Evolutionary conservation across 352 stramenopile species (phyloP).

Genomic region (Bremia lactucae): DNA sequence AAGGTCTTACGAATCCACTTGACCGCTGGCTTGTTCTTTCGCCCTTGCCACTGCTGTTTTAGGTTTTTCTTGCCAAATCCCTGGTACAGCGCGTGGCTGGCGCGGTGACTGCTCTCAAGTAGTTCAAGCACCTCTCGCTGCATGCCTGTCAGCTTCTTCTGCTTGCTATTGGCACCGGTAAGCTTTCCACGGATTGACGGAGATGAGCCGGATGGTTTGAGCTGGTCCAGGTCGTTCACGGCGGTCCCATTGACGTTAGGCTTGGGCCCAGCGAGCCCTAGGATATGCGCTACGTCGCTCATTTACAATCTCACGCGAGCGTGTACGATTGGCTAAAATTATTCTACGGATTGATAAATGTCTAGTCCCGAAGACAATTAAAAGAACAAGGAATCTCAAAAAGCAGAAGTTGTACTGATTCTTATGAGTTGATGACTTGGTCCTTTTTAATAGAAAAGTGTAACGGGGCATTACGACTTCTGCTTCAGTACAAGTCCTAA

Average conservation of each 20-base stretch:
- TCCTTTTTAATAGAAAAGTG: no score
- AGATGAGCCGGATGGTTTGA: constrained; percentile 33
- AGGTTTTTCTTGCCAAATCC: constrained; percentile 44
- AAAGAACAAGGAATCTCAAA: no score
- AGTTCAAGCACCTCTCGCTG: constrained; percentile 57
- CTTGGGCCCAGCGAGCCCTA: constrained; percentile 30
- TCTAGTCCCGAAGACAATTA: no score
- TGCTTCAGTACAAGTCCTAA: no score
- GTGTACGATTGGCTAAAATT: constrained; percentile 3
- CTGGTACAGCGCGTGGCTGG: constrained; percentile 52
- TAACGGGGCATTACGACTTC: no score
- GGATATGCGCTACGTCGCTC: constrained; percentile 65
- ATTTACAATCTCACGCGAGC: constrained; percentile 13
- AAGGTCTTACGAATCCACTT: constrained; percentile 65
- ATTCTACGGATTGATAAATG: no score
- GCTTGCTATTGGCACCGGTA: constrained; percentile 10
- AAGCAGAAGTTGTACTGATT: no score
- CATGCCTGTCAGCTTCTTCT: constrained; percentile 57
- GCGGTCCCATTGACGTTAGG: constrained; percentile 12
- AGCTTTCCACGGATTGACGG: constrained; percentile 12
- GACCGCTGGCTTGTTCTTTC: constrained; percentile 29
- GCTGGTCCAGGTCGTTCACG: constrained; percentile 31
- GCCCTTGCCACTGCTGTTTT: constrained; percentile 56
- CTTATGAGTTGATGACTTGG: no score
- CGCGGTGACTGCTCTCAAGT: constrained; percentile 47